phyloP scores from a whole-genome alignment of 2,329 filamentous ascomycete genomes.

The Penicillium sp. region DNA sequence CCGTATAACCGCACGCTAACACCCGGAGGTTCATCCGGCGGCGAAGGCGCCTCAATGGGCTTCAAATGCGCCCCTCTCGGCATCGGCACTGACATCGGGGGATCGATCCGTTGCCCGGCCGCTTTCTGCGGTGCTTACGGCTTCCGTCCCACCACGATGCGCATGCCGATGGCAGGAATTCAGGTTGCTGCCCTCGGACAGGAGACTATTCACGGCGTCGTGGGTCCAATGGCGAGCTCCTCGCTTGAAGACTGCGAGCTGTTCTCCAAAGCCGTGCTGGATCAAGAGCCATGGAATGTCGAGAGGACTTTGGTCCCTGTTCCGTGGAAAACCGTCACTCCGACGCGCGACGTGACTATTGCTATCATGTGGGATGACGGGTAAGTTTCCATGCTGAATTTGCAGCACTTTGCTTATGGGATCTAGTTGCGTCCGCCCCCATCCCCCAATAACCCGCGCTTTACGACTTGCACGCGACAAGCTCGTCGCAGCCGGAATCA shows the following conservation, averaged over 20 bases:
- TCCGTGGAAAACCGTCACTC: slow-evolving; percentile 38
- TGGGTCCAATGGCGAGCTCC: slow-evolving; percentile 29
- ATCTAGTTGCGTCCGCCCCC: slow-evolving; percentile 56
- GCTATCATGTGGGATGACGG: slow-evolving; percentile 66
- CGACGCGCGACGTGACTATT: slow-evolving; percentile 38
- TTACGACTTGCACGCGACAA: slow-evolving; percentile 23
- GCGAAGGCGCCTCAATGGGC: slow-evolving; percentile 44
- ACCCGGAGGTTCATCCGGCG: slow-evolving; percentile 46
- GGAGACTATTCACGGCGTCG: slow-evolving; percentile 38
- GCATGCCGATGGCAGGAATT: slow-evolving; percentile 32
- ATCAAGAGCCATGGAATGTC: slow-evolving; percentile 43
- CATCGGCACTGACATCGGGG: slow-evolving; percentile 50
- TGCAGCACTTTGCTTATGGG: not conserved
- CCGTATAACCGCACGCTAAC: slow-evolving; percentile 42
- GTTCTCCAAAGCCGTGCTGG: slow-evolving; percentile 40
- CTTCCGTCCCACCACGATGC: slow-evolving; percentile 41
- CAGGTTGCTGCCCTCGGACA: slow-evolving; percentile 33
- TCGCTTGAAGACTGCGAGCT: slow-evolving; percentile 35
- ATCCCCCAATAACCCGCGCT: slow-evolving; percentile 49
- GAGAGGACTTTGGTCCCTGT: slow-evolving; percentile 43
- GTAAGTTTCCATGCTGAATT: slow-evolving; percentile 12
- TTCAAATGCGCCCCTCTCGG: slow-evolving; percentile 45
- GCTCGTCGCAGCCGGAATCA: slow-evolving; percentile 46
- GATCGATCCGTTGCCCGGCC: slow-evolving; percentile 47
- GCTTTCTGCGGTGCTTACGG: slow-evolving; percentile 47